These are phyloP conservation scores for Kregervanrija delftensis DNA, from an alignment of 805 yeast genomes.

Conservation along the genomic window DNA sequence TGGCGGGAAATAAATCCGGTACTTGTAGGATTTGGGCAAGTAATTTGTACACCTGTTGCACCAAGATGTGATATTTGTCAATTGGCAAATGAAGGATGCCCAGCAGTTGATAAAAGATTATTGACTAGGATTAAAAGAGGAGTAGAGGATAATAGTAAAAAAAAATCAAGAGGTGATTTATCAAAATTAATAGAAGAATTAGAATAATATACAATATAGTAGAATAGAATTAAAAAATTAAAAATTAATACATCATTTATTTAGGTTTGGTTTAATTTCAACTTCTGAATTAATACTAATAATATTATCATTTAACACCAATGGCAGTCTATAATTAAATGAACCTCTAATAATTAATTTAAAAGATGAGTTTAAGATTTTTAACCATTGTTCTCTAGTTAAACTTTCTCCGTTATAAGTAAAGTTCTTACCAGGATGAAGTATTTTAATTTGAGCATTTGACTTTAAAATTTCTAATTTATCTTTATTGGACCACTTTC, in stretches of 20 bases:
- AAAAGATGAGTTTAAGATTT: conserved; percentile 22
- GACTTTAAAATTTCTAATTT: conserved; percentile 8
- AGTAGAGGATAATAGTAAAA: conserved; percentile 15
- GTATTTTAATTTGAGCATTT: conserved; percentile 26
- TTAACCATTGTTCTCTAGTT: conserved; percentile 24
- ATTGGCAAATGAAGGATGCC: conserved; percentile 44
- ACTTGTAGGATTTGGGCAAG: conserved; percentile 91
- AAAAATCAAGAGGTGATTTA: conserved; percentile 37
- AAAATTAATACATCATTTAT: neutral
- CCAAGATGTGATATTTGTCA: conserved; percentile 67
- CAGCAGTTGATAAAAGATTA: conserved; percentile 44
- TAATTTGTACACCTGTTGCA: conserved; percentile 68
- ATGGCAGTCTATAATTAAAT: conserved; percentile 25
- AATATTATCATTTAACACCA: conserved; percentile 19
- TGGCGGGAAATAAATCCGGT: conserved; percentile 86
- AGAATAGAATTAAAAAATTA: neutral
- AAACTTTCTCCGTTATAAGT: conserved; percentile 18
- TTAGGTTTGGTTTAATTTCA: conserved; percentile 11
- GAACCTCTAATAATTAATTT: conserved; percentile 27
- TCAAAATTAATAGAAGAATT: conserved; percentile 28
- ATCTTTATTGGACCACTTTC: conserved; percentile 15
- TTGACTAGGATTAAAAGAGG: conserved; percentile 26
- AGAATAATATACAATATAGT: conserved; percentile 13
- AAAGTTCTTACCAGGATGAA: conserved; percentile 23
- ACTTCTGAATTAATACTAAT: conserved; percentile 25